Conservation (phyloP, 2,329 filamentous ascomycete genomes). For the Calcarisporium arbuscula region DNA sequence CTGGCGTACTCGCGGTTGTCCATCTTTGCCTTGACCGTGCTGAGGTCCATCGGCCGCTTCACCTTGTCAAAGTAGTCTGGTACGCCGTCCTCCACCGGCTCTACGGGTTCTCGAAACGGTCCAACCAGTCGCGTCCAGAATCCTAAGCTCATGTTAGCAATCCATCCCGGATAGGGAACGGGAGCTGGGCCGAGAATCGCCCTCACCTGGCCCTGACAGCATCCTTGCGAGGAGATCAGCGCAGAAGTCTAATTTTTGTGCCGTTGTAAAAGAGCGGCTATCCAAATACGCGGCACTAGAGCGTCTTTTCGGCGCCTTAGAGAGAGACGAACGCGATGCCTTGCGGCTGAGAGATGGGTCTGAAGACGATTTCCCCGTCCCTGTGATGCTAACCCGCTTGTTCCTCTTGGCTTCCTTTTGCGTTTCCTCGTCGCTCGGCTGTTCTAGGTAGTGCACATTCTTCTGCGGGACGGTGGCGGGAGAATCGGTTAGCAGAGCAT, state of each 20-base stretch:
- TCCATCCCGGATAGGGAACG: neutral
- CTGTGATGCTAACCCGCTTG: conserved; percentile 27
- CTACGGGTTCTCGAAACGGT: conserved; percentile 54
- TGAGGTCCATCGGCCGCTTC: conserved; percentile 56
- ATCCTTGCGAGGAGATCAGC: conserved; percentile 51
- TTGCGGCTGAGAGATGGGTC: conserved; percentile 22
- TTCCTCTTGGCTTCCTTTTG: conserved; percentile 30
- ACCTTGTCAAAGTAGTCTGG: conserved; percentile 57
- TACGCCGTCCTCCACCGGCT: conserved; percentile 49
- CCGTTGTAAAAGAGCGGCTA: conserved; percentile 25
- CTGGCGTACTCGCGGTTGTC: conserved; percentile 43
- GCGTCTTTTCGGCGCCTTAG: conserved; percentile 30
- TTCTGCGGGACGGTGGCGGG: conserved; percentile 27
- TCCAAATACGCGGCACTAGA: conserved; percentile 25
- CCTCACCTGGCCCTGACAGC: conserved; percentile 53
- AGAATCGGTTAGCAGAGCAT: neutral
- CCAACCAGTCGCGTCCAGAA: conserved; percentile 62
- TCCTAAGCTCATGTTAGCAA: conserved; percentile 29
- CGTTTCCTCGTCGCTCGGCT: conserved; percentile 33
- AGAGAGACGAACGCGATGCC: conserved; percentile 19
- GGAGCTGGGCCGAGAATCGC: too few relatives aligned
- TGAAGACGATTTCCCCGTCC: conserved; percentile 9
- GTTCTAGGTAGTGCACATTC: conserved; percentile 44
- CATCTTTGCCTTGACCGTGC: conserved; percentile 55
- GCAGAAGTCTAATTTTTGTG: conserved; percentile 51